These are phyloP conservation scores for Jamesozyma rosinii DNA, from an alignment of 805 yeast species.

Conservation along the genomic window DNA sequence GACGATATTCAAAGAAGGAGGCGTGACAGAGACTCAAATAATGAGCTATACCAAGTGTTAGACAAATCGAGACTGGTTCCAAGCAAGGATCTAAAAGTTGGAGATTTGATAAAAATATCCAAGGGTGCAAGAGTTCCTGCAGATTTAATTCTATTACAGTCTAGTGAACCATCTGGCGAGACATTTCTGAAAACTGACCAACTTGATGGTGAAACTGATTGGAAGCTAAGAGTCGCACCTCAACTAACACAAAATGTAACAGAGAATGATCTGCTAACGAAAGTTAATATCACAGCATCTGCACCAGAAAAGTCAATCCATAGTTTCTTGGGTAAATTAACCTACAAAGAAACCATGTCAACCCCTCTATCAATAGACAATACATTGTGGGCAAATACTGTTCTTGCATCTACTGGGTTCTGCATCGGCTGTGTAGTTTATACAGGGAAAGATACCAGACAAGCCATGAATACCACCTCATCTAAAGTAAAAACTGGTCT, in stretches of 20 bases:
- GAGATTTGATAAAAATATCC: constrained; percentile 70
- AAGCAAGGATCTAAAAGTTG: constrained; percentile 65
- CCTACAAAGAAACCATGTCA: constrained; percentile 46
- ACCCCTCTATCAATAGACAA: constrained; percentile 75
- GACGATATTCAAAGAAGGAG: constrained; percentile 88
- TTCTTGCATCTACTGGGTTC: constrained; percentile 77
- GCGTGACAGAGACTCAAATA: constrained; percentile 82
- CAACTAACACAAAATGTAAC: constrained; percentile 57
- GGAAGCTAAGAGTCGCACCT: constrained; percentile 84
- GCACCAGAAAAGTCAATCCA: constrained; percentile 82
- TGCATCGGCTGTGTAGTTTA: constrained; percentile 82
- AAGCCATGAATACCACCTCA: constrained; percentile 83
- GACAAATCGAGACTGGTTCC: constrained; percentile 38
- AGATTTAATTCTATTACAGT: constrained; percentile 75
- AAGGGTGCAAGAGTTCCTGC: constrained; percentile 90
- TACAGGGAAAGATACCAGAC: constrained; percentile 90
- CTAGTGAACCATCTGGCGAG: constrained; percentile 77
- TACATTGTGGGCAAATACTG: constrained; percentile 97
- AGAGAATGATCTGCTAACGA: constrained; percentile 40
- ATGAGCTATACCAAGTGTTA: constrained; percentile 68
- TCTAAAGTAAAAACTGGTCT: constrained; percentile 85
- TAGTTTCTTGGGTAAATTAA: constrained; percentile 64
- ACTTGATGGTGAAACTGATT: constrained; percentile 97
- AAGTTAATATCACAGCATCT: constrained; percentile 55
- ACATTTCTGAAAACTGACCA: constrained; percentile 94